Base-by-base conservation (phyloP, 306 rosid genomes). In the Alnus rubra region DNA sequence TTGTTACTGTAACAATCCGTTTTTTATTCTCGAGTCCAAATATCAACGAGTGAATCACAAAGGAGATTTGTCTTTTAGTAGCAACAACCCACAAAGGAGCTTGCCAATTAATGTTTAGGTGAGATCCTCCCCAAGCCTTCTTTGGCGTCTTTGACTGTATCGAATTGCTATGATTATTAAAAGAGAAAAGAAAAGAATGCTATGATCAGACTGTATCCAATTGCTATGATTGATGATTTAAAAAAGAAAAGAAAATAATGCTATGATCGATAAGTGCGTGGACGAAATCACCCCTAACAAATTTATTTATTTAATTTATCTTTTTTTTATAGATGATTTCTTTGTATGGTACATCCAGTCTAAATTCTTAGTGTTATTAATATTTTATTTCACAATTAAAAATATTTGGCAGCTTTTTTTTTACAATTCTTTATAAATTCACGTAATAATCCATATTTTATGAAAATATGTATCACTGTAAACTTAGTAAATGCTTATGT, bases 101-200 rank as follows among this genome's bases (percentile, higher is more conserved):
- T 35, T 56, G 54, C 48, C 63, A 59, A 76, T 30, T 67, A 42
- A n/a, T 19, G 78, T 18, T 77, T 77, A 60, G 75, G 85, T 77
- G 81, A 72, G 74, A 19, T 44, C 39, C 1, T 4, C 70, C 14
- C 42, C 15, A 30, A 9, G 30, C 5, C 39, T 68, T 60, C 28
- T 68, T 60, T 64, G 82, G 56, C 77, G 6, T 49, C 47, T 71
- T 56, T 19, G 63, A 56, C 63, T 7, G 1, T 19, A 55, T 55
- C 62, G 4, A 55, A 19, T 4, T 10, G 52, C 52, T 52, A 15
- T 14, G 5, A 4, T 10, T 23, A 23, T 23, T 23, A 23, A 23
- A 23, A 23, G 28, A 23, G 28, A 23, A 23, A 23, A 23, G 28
- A 23, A 23, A 23, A 23, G 28, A 23, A 55, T 55, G 60, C 56